Conservation (phyloP, 805 yeast genomes). For the Isabelozyma rhagii region DNA sequence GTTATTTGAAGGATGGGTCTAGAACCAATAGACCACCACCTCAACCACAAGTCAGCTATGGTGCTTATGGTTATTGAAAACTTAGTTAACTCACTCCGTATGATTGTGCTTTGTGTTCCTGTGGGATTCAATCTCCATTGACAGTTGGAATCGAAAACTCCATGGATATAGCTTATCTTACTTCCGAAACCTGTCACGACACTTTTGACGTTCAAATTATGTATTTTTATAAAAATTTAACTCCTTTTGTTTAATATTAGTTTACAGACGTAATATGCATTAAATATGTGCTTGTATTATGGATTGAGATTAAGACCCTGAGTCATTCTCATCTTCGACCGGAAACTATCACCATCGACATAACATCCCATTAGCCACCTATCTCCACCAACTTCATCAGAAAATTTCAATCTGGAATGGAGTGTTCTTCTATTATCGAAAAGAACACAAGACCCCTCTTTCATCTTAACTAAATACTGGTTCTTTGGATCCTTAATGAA, state of each 20-base stretch:
- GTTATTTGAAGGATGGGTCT: slow-evolving; percentile 20
- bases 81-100: not conserved
- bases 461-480: slow-evolving; percentile 51
- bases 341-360: slow-evolving; percentile 65
- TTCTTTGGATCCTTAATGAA: slow-evolving; percentile 51
- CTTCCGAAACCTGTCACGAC: not conserved
- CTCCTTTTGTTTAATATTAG: slow-evolving; percentile 7
- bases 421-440: slow-evolving; percentile 70
- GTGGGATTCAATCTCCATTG: too few species aligned
- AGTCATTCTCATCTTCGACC: slow-evolving; percentile 51
- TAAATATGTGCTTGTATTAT: not conserved
- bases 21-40: slow-evolving; percentile 11
- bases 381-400: slow-evolving; percentile 43
- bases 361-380: slow-evolving; percentile 79
- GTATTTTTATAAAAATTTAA: slow-evolving; percentile 16
- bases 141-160: too few species aligned
- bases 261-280: not conserved
- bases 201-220: not conserved
- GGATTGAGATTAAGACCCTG: not conserved
- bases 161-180: too few species aligned
- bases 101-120: too few species aligned
- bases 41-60: slow-evolving; percentile 13
- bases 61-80: slow-evolving; percentile 20
- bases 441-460: slow-evolving; percentile 60
- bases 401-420: slow-evolving; percentile 54